A percentile compares a stretch with the other conserved stretches of the same genome.
Conservation (phyloP, 176 grass and related monocot genomes). For the Lolium rigidum region DNA sequence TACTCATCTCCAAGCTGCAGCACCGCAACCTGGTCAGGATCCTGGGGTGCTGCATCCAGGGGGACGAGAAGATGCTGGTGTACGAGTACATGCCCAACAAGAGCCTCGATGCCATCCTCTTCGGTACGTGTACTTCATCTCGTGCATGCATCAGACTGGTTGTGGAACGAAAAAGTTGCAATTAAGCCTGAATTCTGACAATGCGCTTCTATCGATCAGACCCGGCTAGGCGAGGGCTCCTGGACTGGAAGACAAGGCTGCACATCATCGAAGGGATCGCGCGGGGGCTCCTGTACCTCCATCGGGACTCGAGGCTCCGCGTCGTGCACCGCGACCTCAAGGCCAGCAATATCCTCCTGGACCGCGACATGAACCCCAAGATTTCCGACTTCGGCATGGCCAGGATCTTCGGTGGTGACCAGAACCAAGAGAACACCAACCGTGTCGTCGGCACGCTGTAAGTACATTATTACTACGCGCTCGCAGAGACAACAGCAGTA, state of each 20-base stretch:
- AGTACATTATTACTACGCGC: background rate
- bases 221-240: conserved; percentile 36
- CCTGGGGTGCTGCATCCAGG: conserved; percentile 69
- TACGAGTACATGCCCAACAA: conserved; percentile 82
- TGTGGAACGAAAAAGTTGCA: too few relatives aligned
- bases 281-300: conserved; percentile 65
- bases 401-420: conserved; percentile 63
- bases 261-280: conserved; percentile 68
- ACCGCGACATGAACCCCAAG: conserved; percentile 68
- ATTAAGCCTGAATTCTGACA: background rate
- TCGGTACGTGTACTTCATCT: conserved; percentile 37
- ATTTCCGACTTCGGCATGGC: conserved; percentile 85
- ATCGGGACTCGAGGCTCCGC: conserved; percentile 65
- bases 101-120: conserved; percentile 73
- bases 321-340: conserved; percentile 73
- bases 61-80: conserved; percentile 70
- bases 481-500: background rate
- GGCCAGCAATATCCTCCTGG: conserved; percentile 77
- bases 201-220: conserved; percentile 20
- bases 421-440: conserved; percentile 69
- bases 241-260: conserved; percentile 58
- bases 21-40: conserved; percentile 69
- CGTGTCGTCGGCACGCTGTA: conserved; percentile 69
- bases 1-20: conserved; percentile 68
- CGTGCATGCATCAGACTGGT: too few relatives aligned